A percentile compares a stretch with the other conserved stretches of the same genome.
phyloP scores from a whole-genome alignment of 1,139 yeast genomes.

The Protomyces pachydermus region DNA sequence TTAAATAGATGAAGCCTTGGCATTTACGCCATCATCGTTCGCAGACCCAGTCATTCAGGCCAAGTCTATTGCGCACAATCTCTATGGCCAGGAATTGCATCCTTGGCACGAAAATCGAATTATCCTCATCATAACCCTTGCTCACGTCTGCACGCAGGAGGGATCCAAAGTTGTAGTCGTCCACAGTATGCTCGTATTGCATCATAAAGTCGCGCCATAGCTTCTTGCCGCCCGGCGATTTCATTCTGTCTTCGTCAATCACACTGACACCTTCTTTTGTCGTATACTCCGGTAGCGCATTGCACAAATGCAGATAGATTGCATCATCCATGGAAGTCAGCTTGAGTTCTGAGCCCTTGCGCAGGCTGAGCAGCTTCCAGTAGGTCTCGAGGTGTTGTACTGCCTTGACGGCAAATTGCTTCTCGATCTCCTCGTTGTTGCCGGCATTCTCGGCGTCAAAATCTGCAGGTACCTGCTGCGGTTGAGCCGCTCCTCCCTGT shows the following conservation, averaged over 20 bases:
- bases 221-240: constrained; percentile 70
- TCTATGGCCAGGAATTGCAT: constrained; percentile 77
- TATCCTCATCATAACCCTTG: constrained; percentile 74
- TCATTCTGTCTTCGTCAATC: constrained; percentile 75
- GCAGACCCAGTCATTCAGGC: constrained; percentile 85
- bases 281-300: constrained; percentile 79
- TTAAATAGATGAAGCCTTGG: too few relatives aligned
- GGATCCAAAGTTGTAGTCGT: constrained; percentile 94
- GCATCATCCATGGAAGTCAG: constrained; percentile 57
- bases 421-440: constrained; percentile 47
- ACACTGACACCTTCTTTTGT: constrained; percentile 50
- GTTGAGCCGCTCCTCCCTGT: not conserved
- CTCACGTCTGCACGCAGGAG: constrained; percentile 65
- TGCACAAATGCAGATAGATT: constrained; percentile 62
- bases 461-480: constrained; percentile 25
- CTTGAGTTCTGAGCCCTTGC: constrained; percentile 69
- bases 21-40: constrained; percentile 24
- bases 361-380: constrained; percentile 70
- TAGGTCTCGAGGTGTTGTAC: constrained; percentile 93
- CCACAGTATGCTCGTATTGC: constrained; percentile 55
- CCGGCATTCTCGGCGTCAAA: constrained; percentile 58
- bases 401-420: constrained; percentile 84
- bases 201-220: constrained; percentile 89
- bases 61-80: constrained; percentile 84
- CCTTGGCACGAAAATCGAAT: constrained; percentile 59